Conservation (phyloP, 2,329 filamentous ascomycete species). For the Aspergillus sp. region DNA sequence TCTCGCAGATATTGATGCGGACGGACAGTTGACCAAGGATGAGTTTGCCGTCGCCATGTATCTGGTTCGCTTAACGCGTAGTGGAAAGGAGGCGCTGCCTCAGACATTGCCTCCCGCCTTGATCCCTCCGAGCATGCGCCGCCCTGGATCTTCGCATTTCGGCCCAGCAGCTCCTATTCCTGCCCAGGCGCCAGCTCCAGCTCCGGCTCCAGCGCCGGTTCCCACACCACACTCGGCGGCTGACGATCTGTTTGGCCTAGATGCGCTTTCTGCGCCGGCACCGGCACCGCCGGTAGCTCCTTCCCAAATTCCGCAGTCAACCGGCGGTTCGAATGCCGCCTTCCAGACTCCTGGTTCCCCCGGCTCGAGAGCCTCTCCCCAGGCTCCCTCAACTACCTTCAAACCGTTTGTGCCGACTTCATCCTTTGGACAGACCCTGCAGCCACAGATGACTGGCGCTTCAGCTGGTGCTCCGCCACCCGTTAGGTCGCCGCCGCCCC, state of each 20-base stretch:
- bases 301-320: constrained; percentile 64
- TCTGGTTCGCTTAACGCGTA: constrained; percentile 85
- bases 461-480: constrained; percentile 41
- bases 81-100: constrained; percentile 70
- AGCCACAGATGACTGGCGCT: constrained; percentile 72
- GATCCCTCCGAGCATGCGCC: constrained; percentile 81
- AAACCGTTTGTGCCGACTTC: constrained; percentile 93
- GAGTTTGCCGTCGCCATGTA: constrained; percentile 99
- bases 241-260: constrained; percentile 91
- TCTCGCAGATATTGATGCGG: constrained; percentile 87
- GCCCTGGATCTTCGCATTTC: constrained; percentile 41
- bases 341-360: constrained; percentile 58
- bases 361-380: constrained; percentile 43
- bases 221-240: constrained; percentile 75
- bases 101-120: constrained; percentile 76
- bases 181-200: constrained; percentile 47
- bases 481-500: constrained; percentile 49
- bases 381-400: constrained; percentile 58
- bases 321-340: constrained; percentile 67
- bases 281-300: constrained; percentile 57
- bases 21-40: constrained; percentile 80
- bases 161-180: constrained; percentile 45
- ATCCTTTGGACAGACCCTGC: constrained; percentile 82
- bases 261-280: constrained; percentile 63
- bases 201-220: constrained; percentile 44